A percentile compares a stretch with the other conserved stretches of the same genome.
phyloP scores from a whole-genome alignment of 176 grass and related monocot species.

The Juncus inflexus region DNA sequence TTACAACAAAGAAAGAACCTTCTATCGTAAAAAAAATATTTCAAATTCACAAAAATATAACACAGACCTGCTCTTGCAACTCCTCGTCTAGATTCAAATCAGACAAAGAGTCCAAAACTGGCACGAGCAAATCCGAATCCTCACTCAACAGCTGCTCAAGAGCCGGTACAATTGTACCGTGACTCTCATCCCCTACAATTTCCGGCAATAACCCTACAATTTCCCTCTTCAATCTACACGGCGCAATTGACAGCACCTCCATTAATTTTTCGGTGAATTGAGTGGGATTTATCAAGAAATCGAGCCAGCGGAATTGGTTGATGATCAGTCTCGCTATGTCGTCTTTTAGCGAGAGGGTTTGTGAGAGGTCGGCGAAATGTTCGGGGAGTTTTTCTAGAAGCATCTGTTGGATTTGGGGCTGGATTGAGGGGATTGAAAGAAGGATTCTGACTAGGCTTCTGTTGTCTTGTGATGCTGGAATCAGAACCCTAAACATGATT shows the following conservation, averaged over 20 bases:
- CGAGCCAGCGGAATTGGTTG: constrained; percentile 67
- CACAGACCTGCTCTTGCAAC: constrained; percentile 69
- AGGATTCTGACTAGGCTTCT: constrained; percentile 54
- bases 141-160: constrained; percentile 66
- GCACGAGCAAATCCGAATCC: constrained; percentile 67
- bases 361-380: constrained; percentile 48
- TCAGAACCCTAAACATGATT: constrained; percentile 29
- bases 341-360: constrained; percentile 50
- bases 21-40: neutral
- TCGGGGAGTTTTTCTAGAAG: constrained; percentile 92
- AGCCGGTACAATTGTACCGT: constrained; percentile 45
- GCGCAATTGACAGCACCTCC: constrained; percentile 81
- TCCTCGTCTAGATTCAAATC: constrained; percentile 63
- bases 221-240: constrained; percentile 73
- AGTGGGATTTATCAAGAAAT: constrained; percentile 66
- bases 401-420: constrained; percentile 54
- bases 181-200: constrained; percentile 72
- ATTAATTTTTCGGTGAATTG: constrained; percentile 58
- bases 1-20: neutral
- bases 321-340: constrained; percentile 64
- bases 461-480: constrained; percentile 35
- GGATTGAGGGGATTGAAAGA: constrained; percentile 62
- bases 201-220: constrained; percentile 87
- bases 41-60: neutral
- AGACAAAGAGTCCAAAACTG: constrained; percentile 71